Evolutionary conservation across 1,284 basidiomycete genomes (phyloP).

Genomic region (Naganishia liquefaciens): DNA sequence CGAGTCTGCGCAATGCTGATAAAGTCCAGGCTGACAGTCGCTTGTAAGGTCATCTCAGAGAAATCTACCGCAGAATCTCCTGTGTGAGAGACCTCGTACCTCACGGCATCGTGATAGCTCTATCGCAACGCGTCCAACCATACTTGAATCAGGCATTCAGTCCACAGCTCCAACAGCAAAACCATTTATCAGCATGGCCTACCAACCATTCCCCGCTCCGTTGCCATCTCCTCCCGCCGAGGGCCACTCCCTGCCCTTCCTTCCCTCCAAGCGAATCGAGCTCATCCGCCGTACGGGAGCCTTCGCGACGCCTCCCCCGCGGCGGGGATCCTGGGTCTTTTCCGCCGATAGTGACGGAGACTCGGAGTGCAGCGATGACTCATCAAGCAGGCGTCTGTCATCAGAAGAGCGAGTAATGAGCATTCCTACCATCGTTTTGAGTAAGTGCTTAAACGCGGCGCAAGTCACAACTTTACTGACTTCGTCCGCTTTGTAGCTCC

Average conservation of each 20-base stretch:
- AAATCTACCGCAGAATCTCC: background rate
- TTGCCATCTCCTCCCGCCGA: conserved; percentile 16
- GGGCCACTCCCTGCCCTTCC: conserved; percentile 16
- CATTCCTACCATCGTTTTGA: conserved; percentile 23
- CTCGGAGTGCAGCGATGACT: conserved; percentile 22
- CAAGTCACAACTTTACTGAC: background rate
- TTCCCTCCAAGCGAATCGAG: conserved; percentile 16
- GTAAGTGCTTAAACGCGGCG: background rate
- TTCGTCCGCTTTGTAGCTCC: background rate
- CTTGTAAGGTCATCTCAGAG: no score
- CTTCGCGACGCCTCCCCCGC: conserved; percentile 4
- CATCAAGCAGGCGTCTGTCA: background rate
- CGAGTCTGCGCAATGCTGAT: no score
- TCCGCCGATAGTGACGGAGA: conserved; percentile 17
- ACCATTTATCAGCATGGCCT: background rate
- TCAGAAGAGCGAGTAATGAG: conserved; percentile 12
- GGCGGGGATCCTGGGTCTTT: conserved; percentile 11
- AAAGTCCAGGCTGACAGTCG: no score
- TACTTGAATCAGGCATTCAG: conserved; percentile 21
- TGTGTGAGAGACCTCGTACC: no score
- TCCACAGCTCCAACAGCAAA: background rate
- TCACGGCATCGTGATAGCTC: no score
- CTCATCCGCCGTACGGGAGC: conserved; percentile 3
- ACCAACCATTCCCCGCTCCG: conserved; percentile 21
- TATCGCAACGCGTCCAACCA: background rate